Base-by-base conservation (phyloP, 2,329 filamentous ascomycete genomes). In the Alternaria novae-zelandiae region DNA sequence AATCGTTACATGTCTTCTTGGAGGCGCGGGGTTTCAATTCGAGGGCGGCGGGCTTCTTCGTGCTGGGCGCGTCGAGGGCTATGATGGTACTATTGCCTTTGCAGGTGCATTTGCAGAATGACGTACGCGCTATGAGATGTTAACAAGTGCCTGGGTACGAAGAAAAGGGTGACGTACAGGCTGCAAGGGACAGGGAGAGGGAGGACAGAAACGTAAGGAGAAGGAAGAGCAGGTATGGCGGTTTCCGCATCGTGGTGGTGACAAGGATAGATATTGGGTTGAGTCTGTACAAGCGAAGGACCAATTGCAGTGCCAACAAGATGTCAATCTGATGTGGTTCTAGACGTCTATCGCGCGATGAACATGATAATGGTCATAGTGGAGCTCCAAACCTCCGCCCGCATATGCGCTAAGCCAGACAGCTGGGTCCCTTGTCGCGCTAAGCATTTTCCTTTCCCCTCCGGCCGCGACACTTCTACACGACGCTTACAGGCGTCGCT, bases 61-160 rank as follows among this genome's bases (percentile, higher is more conserved):
- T 57, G 32, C 70, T 65, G 25, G 81, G 80, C 9, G 83, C 82
- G 65, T 88, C 84, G 61, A 91, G 86, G 17, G 88, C 86, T 68
- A 91, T 90, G 55, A 91, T 90, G 58, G 88, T 90, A 80, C 86
- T 88, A 75, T 91, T 90, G 54, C 84, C 84, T 79, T 88, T 88
- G 78, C 89, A 91, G 60, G 88, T 90, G 77, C 89, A 91, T 86
- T 91, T 91, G 85, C 89, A 91, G 80, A 90, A 91, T 62, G 88
- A 89, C 15, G 88, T 87, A 23, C 85, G 83, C 46, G 83, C 84
- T 85, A 69, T 55, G 17, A 32, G 3, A 15, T 47, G 43, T 50
- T 25, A 54, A 15, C 5, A 25, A 6, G 4, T 43, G 9, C 12
- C 44, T 36, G 23, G 5, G 2, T 6, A 8, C n/a, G 20, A 32